Evolutionary conservation across 2,329 filamentous ascomycete species (phyloP).

Genomic region (Pseudocercospora eumusae): DNA sequence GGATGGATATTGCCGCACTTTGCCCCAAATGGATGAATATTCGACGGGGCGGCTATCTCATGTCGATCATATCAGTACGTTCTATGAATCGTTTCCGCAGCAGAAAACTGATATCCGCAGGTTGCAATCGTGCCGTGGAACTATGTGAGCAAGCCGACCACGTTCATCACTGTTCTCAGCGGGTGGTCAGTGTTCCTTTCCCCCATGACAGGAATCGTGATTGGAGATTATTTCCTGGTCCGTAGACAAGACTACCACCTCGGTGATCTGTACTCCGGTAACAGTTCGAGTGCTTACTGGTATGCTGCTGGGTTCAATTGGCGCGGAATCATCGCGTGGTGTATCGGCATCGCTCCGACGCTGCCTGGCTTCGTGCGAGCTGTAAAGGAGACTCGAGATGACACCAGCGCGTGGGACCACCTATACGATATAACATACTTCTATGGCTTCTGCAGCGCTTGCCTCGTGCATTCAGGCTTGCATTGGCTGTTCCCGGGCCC

Average conservation of each 20-base stretch:
- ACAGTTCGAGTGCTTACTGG: conserved; percentile 25
- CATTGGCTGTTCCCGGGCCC: conserved; percentile 19
- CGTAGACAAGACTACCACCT: conserved; percentile 28
- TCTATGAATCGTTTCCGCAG: neutral
- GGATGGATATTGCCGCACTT: conserved; percentile 47
- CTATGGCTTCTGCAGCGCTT: conserved; percentile 23
- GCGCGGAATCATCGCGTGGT: conserved; percentile 27
- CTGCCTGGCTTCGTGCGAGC: conserved; percentile 25
- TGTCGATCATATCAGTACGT: conserved; percentile 40
- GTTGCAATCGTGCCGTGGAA: conserved; percentile 23
- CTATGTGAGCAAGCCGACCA: conserved; percentile 43
- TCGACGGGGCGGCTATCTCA: conserved; percentile 45
- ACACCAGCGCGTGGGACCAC: conserved; percentile 20
- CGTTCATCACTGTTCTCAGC: conserved; percentile 48
- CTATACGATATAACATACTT: conserved; percentile 26
- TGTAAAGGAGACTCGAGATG: conserved; percentile 12
- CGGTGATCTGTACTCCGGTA: conserved; percentile 27
- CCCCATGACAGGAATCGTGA: conserved; percentile 44
- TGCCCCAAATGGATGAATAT: conserved; percentile 48
- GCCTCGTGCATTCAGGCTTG: conserved; percentile 11
- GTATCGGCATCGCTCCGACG: conserved; percentile 22
- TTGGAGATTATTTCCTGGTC: conserved; percentile 46
- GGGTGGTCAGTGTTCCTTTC: conserved; percentile 47
- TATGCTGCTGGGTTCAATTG: conserved; percentile 28
- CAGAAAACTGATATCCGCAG: neutral